Base-by-base conservation (phyloP, 2,329 filamentous ascomycete species). In the Phialophora macrospora region DNA sequence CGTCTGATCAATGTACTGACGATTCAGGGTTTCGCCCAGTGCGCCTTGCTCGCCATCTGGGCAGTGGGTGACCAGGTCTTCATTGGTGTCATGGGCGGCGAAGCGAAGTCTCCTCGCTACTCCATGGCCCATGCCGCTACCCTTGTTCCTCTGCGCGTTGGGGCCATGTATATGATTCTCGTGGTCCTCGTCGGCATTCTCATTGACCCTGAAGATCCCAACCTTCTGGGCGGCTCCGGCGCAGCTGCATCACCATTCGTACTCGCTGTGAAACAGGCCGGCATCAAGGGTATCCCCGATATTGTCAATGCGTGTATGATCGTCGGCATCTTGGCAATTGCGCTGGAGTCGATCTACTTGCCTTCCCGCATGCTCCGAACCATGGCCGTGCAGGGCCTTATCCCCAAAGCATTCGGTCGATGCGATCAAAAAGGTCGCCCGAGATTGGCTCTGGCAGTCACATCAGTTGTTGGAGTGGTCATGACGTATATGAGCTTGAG, bases 61-160 rank as follows among this genome's bases (percentile, higher is more conserved):
- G 73, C 69, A 55, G 64, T 73, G 64, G 75, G 75, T 34, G 71
- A 76, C 60, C 74, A 77, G 46, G 74, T 74, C 8, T 76, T 77
- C 61, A 75, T 74, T 22, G 75, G 76, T 0, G 73, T 78, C 52
- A 72, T 77, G 56, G 76, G 72, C 12, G 77, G 77, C 14, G 77
- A 79, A 63, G 74, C 76, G 4, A 63, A 74, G 58, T 74, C 66
- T 17, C 77, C 77, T 0, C 73, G 77, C 0, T 76, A 72, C 48
- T 77, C 76, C 6, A 74, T 78, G 66, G 74, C 72, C 4, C 75
- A 76, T 61, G 76, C 74, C 14, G 67, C 72, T 28, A 72, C 71
- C 11, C 72, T 74, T 63, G 72, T 77, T n/a, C 75, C 75, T 1
- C 69, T 75, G 63, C 74, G 76, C 38, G 74, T 77, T 22, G 70